Base-by-base conservation (phyloP, 2,329 filamentous ascomycete genomes). In the Mycosphaerella sp. region DNA sequence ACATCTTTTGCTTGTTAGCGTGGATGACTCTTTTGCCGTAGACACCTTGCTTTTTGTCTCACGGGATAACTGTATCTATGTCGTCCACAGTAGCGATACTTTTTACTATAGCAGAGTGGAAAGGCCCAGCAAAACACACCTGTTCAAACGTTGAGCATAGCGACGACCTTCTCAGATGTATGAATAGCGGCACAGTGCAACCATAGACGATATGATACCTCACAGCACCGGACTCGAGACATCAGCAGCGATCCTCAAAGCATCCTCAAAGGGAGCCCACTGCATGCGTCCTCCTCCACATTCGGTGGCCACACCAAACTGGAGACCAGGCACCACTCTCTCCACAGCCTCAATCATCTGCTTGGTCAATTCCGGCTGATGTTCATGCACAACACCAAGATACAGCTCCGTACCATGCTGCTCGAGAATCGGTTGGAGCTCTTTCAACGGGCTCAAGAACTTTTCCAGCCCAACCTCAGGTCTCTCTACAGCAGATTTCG, bases 291-390 rank as follows among this genome's bases (percentile, higher is more conserved):
- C 71, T 56, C 68, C 59, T 6, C 73, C 72, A 56, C 71, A 75
- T 51, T 74, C 72, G 0, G 70, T 72, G 12, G 65, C 62, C 12
- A 74, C 60, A 1, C 72, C 71, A 60, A 74, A 74, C 2, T 59
- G 53, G 27, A 53, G 36, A 35, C 47, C 56, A 1, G 58, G 47
- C 14, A 66, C 49, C 6, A 66, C 60, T 27, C 59, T 56, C 30
- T 63, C 62, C 1, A 72, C 72, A 6, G 63, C 62, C 17, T 63
- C 58, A 48, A 75, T 70, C 40, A 70, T 65, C 52, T 65, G 58
- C 50, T 55, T 53, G 1, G 71, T 74, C 3, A 71, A 68, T 6
- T 69, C 66, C 6, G 66, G 53, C 52, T 75, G 69, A 44, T 67
- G 44, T 6, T 62, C 55, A 56, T 75, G 71, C 5, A 73, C 66